phyloP scores from a whole-genome alignment of 1,139 yeast species.

The Taphrina deformans region DNA sequence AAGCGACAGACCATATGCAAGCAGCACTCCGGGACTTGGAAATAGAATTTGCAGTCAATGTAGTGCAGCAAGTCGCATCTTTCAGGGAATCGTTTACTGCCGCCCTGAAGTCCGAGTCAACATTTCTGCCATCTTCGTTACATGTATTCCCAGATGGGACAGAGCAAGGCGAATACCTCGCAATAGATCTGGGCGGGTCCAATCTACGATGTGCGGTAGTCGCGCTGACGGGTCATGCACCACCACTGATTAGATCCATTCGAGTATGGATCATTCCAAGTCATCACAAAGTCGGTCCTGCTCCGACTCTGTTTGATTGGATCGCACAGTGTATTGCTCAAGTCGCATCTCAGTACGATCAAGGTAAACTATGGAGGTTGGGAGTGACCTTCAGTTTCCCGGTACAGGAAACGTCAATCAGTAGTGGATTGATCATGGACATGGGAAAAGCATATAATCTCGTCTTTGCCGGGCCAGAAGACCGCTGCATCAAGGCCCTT shows the following conservation, averaged over 20 bases:
- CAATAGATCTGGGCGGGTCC: slow-evolving; percentile 81
- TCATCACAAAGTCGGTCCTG: slow-evolving; percentile 45
- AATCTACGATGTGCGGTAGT: slow-evolving; percentile 76
- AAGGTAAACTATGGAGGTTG: slow-evolving; percentile 47
- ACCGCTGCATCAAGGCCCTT: slow-evolving; percentile 67
- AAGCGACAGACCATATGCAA: too few relatives aligned
- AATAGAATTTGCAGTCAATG: neutral
- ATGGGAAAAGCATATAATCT: slow-evolving; percentile 90
- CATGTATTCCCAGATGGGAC: slow-evolving; percentile 71
- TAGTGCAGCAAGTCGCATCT: neutral
- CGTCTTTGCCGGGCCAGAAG: slow-evolving; percentile 59
- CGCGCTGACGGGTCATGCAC: slow-evolving; percentile 64
- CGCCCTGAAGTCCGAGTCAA: neutral
- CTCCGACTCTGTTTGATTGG: slow-evolving; percentile 64
- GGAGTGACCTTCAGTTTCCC: slow-evolving; percentile 87
- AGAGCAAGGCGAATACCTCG: slow-evolving; percentile 71
- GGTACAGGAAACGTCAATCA: slow-evolving; percentile 66
- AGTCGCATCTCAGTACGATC: neutral
- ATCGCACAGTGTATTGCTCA: slow-evolving; percentile 55
- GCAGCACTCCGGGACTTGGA: neutral
- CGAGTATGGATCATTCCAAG: slow-evolving; percentile 38
- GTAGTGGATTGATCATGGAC: slow-evolving; percentile 65
- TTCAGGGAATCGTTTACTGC: neutral
- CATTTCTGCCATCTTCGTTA: slow-evolving; percentile 74
- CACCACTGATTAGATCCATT: slow-evolving; percentile 41